Conservation (phyloP, 345 rosid species). For the Euphorbia tirucalli region DNA sequence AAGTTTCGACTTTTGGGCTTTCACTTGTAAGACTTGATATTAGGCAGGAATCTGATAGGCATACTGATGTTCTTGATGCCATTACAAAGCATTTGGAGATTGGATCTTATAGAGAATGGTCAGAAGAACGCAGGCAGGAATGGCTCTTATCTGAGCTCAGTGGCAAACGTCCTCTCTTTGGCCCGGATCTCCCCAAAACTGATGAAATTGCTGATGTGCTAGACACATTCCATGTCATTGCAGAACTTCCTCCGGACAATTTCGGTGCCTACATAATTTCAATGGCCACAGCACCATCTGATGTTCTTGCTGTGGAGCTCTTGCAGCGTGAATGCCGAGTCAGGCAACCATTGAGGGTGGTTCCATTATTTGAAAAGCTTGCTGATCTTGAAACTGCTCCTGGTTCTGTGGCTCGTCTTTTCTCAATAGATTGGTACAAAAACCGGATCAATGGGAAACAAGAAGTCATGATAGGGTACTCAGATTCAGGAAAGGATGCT, state of each 20-base stretch:
- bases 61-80: conserved; percentile 95
- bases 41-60: conserved; percentile 95
- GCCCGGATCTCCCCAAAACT: conserved; percentile 91
- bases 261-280: conserved; percentile 40
- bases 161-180: conserved; percentile 89
- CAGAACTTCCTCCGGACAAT: conserved; percentile 35
- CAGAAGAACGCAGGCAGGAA: conserved; percentile 77
- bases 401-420: conserved; percentile 84
- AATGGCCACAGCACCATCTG: conserved; percentile 38
- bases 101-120: conserved; percentile 89
- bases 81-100: conserved; percentile 78
- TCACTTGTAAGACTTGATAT: conserved; percentile 93
- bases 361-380: conserved; percentile 96
- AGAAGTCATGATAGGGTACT: conserved; percentile 99
- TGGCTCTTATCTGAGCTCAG: conserved; percentile 91
- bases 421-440: conserved; percentile 90
- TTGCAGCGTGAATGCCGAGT: conserved; percentile 94
- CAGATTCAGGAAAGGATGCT: conserved; percentile 97
- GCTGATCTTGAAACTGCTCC: conserved; percentile 98
- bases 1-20: conserved; percentile 96
- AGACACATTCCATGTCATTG: conserved; percentile 32
- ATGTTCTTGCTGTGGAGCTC: conserved; percentile 59
- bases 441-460: conserved; percentile 84
- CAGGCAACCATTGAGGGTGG: conserved; percentile 87
- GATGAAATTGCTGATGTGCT: conserved; percentile 65